These are phyloP conservation scores for Gossypium australe DNA, from an alignment of 345 rosid genomes.

Conservation along the genomic window DNA sequence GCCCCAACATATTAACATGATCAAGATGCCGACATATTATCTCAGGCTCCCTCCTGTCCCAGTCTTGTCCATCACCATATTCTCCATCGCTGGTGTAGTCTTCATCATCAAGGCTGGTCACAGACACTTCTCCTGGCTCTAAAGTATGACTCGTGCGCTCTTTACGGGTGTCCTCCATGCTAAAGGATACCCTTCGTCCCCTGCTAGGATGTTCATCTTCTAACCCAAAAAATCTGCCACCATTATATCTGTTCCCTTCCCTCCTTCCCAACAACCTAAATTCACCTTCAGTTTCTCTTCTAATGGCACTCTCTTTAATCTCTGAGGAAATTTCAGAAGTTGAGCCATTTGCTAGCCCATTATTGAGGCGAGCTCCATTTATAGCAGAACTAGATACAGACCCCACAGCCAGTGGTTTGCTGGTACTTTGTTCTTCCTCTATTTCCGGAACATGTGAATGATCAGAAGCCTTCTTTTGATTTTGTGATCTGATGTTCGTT, in stretches of 20 bases:
- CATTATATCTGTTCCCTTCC: slow-evolving; percentile 59
- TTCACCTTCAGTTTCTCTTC: slow-evolving; percentile 98
- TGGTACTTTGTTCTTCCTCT: slow-evolving; percentile 57
- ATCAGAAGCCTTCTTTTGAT: slow-evolving; percentile 22
- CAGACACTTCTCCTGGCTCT: slow-evolving; percentile 67
- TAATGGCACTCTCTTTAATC: slow-evolving; percentile 87
- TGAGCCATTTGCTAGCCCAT: slow-evolving; percentile 42
- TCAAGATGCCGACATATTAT: slow-evolving; percentile 69
- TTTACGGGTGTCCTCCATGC: slow-evolving; percentile 60
- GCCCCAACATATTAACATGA: slow-evolving; percentile 91
- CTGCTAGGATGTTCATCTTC: slow-evolving; percentile 82
- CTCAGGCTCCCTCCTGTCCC: slow-evolving; percentile 93
- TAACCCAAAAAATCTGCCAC: slow-evolving; percentile 64
- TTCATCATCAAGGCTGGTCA: slow-evolving; percentile 56
- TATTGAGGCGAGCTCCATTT: slow-evolving; percentile 25
- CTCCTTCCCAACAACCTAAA: slow-evolving; percentile 88
- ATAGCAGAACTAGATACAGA: slow-evolving; percentile 21
- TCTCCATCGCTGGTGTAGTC: slow-evolving; percentile 71
- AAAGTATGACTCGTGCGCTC: slow-evolving; percentile 36
- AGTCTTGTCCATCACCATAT: slow-evolving; percentile 59
- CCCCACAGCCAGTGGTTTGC: slow-evolving; percentile 17
- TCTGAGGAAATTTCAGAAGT: slow-evolving; percentile 44
- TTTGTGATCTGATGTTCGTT: slow-evolving; percentile 14
- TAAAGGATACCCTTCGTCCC: slow-evolving; percentile 88
- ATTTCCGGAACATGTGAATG: slow-evolving; percentile 46